Base-by-base conservation (phyloP, 805 yeast species). In the Sugiyamaella chiloensis region DNA sequence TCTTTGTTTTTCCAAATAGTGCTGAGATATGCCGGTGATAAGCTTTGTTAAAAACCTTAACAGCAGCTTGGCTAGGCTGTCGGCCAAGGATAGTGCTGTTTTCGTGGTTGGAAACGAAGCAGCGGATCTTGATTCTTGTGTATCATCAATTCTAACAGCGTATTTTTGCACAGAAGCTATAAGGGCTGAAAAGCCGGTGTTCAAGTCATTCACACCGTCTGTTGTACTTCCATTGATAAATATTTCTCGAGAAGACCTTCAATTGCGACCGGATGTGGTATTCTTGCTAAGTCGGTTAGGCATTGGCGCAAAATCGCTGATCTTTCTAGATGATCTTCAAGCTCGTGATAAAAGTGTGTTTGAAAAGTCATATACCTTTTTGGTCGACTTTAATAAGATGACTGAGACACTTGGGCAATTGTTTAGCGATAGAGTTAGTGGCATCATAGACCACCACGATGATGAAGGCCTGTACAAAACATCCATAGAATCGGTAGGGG, bases 371-470 rank as follows among this genome's bases (percentile, higher is more conserved):
- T 70, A 73, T 8, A 66, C 87, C 17, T 71, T 81, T 2, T 67
- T 91, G 31, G 96, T 93, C 1, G 99, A 91, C 61, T 96, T 88
- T 65, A 89, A 91, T 59, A 69, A 70, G 27, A 71, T 82, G 26
- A 21, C 89, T 76, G 54, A 85, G 81, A 11, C 72, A 60, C 24
- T 62, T 67, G 1, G 61, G 58, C 14, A 50, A 59, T 6, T 62
- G 62, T 39, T 57, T 68, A 4, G 31, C 63, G 67, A 47, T 61
- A 21, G 52, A 61, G 80, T 85, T 0, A 64, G 65, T 1, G 83
- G 81, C 0, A 79, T 93, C 5, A 78, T 93, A 21, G 99, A 91
- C 62, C 99, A 91, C 62, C 99, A 91, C 62, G 84, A 74, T 14
- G 96, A 90, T 58, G 85, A 82, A 52, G 68, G 68, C 0, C 63